A percentile compares a stretch with the other conserved stretches of the same genome.
Evolutionary conservation across 2,329 filamentous ascomycete genomes (phyloP).

Genomic region (Proliferodiscus dingleyae): DNA sequence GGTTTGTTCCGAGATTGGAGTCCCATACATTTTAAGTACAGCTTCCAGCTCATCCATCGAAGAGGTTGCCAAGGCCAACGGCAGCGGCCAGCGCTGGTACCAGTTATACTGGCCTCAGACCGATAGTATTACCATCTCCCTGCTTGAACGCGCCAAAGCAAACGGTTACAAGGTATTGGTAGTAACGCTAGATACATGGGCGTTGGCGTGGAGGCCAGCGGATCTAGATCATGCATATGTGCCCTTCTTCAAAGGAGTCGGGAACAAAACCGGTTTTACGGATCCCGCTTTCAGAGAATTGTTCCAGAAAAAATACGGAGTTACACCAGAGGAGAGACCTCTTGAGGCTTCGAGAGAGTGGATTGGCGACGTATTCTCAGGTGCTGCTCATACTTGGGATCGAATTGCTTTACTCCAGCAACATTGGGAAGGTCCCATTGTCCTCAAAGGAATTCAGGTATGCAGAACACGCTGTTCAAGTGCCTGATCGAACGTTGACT

Average conservation of each 20-base stretch:
- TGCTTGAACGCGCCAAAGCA: slow-evolving; percentile 56
- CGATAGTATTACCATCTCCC: slow-evolving; percentile 59
- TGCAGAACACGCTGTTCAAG: neutral
- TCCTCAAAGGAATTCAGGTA: slow-evolving; percentile 53
- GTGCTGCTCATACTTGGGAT: slow-evolving; percentile 53
- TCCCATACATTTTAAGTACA: slow-evolving; percentile 66
- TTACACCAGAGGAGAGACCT: slow-evolving; percentile 41
- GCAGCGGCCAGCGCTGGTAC: slow-evolving; percentile 59
- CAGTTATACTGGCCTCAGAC: slow-evolving; percentile 71
- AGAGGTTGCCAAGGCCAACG: slow-evolving; percentile 56
- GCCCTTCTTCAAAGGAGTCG: slow-evolving; percentile 54
- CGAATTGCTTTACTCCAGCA: slow-evolving; percentile 53
- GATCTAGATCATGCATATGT: slow-evolving; percentile 61
- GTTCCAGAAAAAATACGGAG: slow-evolving; percentile 48
- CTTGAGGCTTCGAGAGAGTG: slow-evolving; percentile 48
- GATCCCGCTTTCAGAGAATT: slow-evolving; percentile 61
- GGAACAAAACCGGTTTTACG: slow-evolving; percentile 57
- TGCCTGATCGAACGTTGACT: neutral
- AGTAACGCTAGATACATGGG: slow-evolving; percentile 69
- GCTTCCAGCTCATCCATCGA: slow-evolving; percentile 60
- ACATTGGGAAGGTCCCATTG: slow-evolving; percentile 60
- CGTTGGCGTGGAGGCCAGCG: slow-evolving; percentile 61
- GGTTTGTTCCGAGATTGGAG: slow-evolving; percentile 53
- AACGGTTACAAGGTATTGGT: slow-evolving; percentile 62
- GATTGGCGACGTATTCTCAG: slow-evolving; percentile 48